Evolutionary conservation across 345 rosid species (phyloP).

Genomic region (Barbarea vulgaris): DNA sequence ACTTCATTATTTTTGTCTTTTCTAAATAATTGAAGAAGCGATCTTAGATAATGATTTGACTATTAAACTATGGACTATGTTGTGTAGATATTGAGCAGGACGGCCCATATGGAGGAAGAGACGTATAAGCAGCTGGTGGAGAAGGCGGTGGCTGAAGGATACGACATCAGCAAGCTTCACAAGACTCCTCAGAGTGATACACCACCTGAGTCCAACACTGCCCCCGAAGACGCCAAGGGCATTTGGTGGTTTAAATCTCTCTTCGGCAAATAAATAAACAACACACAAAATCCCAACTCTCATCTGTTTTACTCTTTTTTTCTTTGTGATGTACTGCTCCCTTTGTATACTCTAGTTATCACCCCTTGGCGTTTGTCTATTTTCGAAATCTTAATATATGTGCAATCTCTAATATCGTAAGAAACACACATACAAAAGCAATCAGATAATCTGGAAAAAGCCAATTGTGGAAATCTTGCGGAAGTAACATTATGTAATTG

Average conservation of each 20-base stretch:
- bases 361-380: background rate
- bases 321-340: conserved; percentile 5
- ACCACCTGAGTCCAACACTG: conserved; percentile 57
- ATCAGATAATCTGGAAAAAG: background rate
- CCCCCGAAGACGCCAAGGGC: conserved; percentile 70
- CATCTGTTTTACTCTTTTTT: background rate
- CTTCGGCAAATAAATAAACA: conserved; percentile 51
- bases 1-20: background rate
- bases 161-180: conserved; percentile 74
- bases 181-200: conserved; percentile 71
- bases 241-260: conserved; percentile 88
- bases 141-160: conserved; percentile 64
- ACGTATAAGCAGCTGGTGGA: conserved; percentile 58
- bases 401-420: background rate
- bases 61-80: background rate
- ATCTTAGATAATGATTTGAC: background rate
- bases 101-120: conserved; percentile 59
- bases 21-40: background rate
- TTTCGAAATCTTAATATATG: background rate
- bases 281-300: background rate
- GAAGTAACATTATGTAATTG: conserved; percentile 15
- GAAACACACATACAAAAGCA: background rate
- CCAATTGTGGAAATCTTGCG: background rate
- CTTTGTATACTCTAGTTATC: conserved; percentile 22
- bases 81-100: conserved; percentile 71